Evolutionary conservation across 1,139 yeast species (phyloP).

Genomic region (Blastobotrys serpentis): DNA sequence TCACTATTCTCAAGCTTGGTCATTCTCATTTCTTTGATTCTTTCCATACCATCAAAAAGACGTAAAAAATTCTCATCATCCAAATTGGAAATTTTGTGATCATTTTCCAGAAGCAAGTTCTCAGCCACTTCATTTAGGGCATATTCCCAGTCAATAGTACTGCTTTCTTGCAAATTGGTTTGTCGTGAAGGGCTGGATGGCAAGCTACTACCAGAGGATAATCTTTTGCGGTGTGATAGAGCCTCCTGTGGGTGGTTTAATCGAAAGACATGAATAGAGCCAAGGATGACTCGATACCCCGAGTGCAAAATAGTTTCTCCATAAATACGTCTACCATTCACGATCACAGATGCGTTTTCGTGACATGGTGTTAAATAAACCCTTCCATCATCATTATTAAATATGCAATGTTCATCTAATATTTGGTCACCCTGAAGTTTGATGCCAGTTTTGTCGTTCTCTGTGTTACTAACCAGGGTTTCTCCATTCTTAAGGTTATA

Average conservation of each 20-base stretch:
- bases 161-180: neutral
- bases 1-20: neutral
- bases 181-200: neutral
- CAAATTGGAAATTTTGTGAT: slow-evolving; percentile 20
- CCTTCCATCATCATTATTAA: slow-evolving; percentile 23
- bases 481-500: slow-evolving; percentile 32
- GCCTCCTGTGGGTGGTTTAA: slow-evolving; percentile 32
- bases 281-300: slow-evolving; percentile 31
- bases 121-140: slow-evolving; percentile 25
- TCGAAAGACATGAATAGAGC: slow-evolving; percentile 31
- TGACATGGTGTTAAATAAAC: slow-evolving; percentile 24
- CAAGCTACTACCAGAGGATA: neutral
- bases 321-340: slow-evolving; percentile 28
- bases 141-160: slow-evolving; percentile 21
- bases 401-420: slow-evolving; percentile 29
- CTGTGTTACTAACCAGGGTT: slow-evolving; percentile 30
- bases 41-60: slow-evolving; percentile 26
- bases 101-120: slow-evolving; percentile 18
- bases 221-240: slow-evolving; percentile 9
- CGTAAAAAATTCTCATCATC: slow-evolving; percentile 26
- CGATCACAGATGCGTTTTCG: slow-evolving; percentile 24
- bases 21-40: slow-evolving; percentile 15
- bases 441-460: slow-evolving; percentile 26
- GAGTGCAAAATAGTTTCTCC: slow-evolving; percentile 24
- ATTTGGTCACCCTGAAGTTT: slow-evolving; percentile 29